phyloP scores from a whole-genome alignment of 2,329 filamentous ascomycete species.

The Diaporthe australafricana region DNA sequence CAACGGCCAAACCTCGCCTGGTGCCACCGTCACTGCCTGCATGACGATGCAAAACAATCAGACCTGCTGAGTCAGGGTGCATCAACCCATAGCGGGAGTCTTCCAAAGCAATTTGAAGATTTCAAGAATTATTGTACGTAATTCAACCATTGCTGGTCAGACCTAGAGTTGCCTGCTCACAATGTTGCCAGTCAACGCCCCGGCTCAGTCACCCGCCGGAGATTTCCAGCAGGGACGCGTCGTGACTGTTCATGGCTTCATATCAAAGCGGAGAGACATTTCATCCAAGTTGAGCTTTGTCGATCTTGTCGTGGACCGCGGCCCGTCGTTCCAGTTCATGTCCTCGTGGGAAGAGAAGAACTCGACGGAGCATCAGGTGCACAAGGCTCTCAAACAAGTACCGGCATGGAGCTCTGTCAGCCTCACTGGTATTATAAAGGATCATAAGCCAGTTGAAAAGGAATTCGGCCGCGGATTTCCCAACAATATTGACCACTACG shows the following conservation, averaged over 20 bases:
- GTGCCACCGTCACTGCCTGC: slow-evolving; percentile 5
- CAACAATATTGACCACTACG: slow-evolving; percentile 47
- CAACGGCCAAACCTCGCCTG: not conserved
- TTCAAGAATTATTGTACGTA: slow-evolving; percentile 58
- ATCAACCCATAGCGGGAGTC: not conserved
- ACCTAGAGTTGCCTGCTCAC: slow-evolving; percentile 12
- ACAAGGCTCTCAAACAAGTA: slow-evolving; percentile 57
- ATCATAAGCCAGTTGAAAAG: slow-evolving; percentile 33
- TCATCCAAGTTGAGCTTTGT: slow-evolving; percentile 79
- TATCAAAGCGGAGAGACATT: slow-evolving; percentile 75
- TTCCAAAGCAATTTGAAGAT: slow-evolving; percentile 47
- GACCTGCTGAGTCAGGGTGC: not conserved
- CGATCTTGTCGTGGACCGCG: slow-evolving; percentile 54
- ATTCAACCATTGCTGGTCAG: not conserved
- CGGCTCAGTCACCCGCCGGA: slow-evolving; percentile 42
- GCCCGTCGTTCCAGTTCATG: slow-evolving; percentile 52
- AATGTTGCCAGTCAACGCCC: slow-evolving; percentile 46
- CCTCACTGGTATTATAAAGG: slow-evolving; percentile 54
- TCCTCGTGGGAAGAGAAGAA: slow-evolving; percentile 54
- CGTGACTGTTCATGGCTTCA: slow-evolving; percentile 76
- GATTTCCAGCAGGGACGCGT: slow-evolving; percentile 48
- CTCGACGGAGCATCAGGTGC: slow-evolving; percentile 48
- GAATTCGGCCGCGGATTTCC: slow-evolving; percentile 38
- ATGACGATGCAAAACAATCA: not conserved
- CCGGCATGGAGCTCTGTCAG: slow-evolving; percentile 65